phyloP scores from a whole-genome alignment of 352 stramenopile species.

The Globisporangium irregulare region DNA sequence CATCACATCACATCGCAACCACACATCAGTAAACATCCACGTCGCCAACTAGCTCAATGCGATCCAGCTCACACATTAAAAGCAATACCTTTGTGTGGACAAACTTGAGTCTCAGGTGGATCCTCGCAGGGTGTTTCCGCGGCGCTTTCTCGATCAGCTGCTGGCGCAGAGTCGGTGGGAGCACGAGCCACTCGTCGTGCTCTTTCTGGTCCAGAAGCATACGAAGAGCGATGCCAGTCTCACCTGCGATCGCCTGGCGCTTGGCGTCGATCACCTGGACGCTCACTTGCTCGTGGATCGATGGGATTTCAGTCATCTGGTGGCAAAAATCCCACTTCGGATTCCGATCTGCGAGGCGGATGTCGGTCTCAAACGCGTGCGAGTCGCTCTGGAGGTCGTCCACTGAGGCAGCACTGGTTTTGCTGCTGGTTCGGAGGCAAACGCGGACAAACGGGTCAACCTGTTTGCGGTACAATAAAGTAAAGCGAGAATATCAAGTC shows the following conservation, averaged over 20 bases:
- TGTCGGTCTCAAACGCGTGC: constrained; percentile 27
- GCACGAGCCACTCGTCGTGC: constrained; percentile 48
- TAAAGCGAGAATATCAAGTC: neutral
- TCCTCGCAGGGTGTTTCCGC: constrained; percentile 30
- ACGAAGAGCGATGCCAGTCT: constrained; percentile 42
- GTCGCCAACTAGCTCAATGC: neutral
- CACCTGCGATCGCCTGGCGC: constrained; percentile 43
- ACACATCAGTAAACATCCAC: neutral
- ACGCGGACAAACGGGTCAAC: constrained; percentile 57
- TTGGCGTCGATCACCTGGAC: constrained; percentile 58
- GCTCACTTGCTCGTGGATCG: constrained; percentile 33
- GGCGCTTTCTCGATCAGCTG: constrained; percentile 46
- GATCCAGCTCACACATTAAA: neutral
- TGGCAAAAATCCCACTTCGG: constrained; percentile 42
- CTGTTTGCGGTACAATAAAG: constrained; percentile 19
- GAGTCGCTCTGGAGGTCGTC: neutral
- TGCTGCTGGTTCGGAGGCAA: constrained; percentile 23
- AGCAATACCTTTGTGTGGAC: constrained; percentile 51
- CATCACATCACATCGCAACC: neutral
- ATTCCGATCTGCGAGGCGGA: constrained; percentile 40
- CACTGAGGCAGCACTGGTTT: neutral
- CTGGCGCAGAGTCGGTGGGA: constrained; percentile 60
- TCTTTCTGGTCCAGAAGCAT: constrained; percentile 59
- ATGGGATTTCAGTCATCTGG: constrained; percentile 33
- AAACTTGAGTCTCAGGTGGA: constrained; percentile 39